A percentile compares a stretch with the other conserved stretches of the same genome.
phyloP scores from a whole-genome alignment of 768 basidiomycete species.

The Lentinula detonsa region DNA sequence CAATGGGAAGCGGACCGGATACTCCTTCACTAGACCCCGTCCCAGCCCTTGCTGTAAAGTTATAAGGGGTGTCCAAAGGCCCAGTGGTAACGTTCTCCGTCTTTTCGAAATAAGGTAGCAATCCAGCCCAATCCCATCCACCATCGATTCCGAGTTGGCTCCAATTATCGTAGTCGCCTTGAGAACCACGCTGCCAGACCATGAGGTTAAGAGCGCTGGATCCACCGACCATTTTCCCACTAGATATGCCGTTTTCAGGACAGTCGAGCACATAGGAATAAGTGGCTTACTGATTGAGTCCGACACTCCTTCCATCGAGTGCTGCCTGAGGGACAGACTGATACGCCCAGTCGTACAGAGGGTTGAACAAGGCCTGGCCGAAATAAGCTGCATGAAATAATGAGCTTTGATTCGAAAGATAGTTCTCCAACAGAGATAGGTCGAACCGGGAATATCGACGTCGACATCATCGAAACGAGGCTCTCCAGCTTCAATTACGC shows the following conservation, averaged over 20 bases:
- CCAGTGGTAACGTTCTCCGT: neutral
- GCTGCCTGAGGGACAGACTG: conserved; percentile 8
- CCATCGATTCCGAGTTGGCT: conserved; percentile 8
- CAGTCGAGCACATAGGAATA: neutral
- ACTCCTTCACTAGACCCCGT: neutral
- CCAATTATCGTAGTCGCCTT: conserved; percentile 16
- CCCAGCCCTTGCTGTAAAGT: neutral
- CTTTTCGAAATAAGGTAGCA: conserved; percentile 8
- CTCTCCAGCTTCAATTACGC: conserved; percentile 15
- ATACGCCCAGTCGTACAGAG: conserved; percentile 14
- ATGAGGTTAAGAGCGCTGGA: conserved; percentile 15
- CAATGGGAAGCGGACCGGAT: neutral
- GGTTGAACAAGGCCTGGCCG: conserved; percentile 10
- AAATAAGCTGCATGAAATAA: neutral
- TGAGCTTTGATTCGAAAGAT: neutral
- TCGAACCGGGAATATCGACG: conserved; percentile 13
- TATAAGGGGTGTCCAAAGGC: neutral
- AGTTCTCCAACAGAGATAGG: neutral
- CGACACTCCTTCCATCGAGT: conserved; percentile 1
- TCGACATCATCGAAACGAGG: conserved; percentile 11
- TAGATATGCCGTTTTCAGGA: neutral
- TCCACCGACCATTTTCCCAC: conserved; percentile 18
- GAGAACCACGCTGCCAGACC: conserved; percentile 12
- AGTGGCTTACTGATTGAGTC: neutral
- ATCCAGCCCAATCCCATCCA: conserved; percentile 7